Evolutionary conservation across 768 basidiomycete genomes (phyloP).

Genomic region (Porphyrellus cyaneotinctus): DNA sequence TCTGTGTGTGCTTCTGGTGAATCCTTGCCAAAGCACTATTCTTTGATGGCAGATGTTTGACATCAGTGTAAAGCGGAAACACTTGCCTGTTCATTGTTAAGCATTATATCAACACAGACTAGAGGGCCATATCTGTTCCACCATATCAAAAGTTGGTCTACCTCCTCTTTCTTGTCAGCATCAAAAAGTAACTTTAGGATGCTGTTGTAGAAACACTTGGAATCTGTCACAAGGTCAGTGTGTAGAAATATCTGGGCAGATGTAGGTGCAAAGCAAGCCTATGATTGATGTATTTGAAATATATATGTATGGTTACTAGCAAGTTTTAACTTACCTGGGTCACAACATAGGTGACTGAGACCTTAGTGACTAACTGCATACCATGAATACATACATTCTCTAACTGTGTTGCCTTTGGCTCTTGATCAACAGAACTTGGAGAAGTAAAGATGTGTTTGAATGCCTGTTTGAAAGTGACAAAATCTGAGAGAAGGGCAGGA

Average conservation of each 20-base stretch:
- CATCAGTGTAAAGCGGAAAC: background rate
- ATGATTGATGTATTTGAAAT: no score
- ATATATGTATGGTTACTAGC: no score
- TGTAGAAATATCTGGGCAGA: background rate
- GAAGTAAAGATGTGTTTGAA: background rate
- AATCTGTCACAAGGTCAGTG: background rate
- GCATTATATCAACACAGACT: no score
- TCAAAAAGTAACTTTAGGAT: conserved; percentile 1
- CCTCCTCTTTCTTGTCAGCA: background rate
- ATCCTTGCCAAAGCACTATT: background rate
- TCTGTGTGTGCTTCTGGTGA: background rate
- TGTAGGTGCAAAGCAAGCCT: background rate
- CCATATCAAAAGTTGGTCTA: background rate
- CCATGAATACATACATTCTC: background rate
- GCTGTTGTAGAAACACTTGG: background rate
- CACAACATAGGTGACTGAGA: background rate
- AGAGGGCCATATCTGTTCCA: background rate
- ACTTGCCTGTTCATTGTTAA: background rate
- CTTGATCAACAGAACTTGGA: background rate
- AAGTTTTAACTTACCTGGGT: background rate
- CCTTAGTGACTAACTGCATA: background rate
- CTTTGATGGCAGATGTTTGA: background rate
- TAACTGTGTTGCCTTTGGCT: background rate
- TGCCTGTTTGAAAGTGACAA: background rate
- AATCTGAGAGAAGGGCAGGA: no score